These are phyloP conservation scores for Sedum album DNA, from an alignment of 164 flowering plant species.

Conservation along the genomic window DNA sequence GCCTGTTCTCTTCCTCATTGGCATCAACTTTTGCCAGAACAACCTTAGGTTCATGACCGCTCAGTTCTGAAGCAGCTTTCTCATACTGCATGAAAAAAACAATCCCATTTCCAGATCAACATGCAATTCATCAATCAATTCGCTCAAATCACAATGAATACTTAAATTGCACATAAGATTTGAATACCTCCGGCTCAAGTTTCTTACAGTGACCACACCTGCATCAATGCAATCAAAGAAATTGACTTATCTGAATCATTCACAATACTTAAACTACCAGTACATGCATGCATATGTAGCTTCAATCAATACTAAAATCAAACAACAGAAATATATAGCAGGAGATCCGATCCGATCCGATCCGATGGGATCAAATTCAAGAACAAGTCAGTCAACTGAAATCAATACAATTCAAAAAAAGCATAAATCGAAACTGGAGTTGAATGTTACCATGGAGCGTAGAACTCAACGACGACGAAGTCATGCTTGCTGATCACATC, in stretches of 20 bases:
- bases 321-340: not conserved
- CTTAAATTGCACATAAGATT: not conserved
- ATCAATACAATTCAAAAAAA: not conserved
- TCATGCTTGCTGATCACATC: constrained; percentile 50
- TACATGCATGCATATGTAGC: not conserved
- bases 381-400: not conserved
- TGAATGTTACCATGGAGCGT: constrained; percentile 74
- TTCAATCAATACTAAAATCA: not conserved
- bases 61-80: constrained; percentile 74
- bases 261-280: not conserved
- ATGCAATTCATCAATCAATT: too few relatives aligned
- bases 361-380: not conserved
- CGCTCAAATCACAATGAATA: not conserved
- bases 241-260: not conserved
- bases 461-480: constrained; percentile 89
- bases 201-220: constrained; percentile 98
- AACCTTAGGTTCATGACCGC: constrained; percentile 54
- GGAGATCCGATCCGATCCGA: not conserved
- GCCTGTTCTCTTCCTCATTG: constrained; percentile 63
- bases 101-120: not conserved
- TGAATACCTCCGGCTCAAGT: constrained; percentile 91
- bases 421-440: not conserved
- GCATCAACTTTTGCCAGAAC: constrained; percentile 85
- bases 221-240: not conserved
- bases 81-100: constrained; percentile 51